phyloP scores from a whole-genome alignment of 2,329 filamentous ascomycete species.

The Phyllachora maydis region DNA sequence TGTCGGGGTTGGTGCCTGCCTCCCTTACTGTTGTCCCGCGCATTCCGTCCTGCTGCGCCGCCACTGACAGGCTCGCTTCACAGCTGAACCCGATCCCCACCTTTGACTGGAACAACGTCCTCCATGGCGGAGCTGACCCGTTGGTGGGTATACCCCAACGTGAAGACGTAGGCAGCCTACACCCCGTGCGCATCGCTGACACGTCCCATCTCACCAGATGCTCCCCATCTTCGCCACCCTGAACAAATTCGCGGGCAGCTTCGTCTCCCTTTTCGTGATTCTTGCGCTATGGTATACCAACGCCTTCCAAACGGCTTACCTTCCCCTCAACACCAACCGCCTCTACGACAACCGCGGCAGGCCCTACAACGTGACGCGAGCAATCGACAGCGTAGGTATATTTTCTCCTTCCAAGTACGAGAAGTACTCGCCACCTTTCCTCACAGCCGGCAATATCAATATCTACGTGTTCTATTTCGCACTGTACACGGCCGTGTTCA shows the following conservation, averaged over 20 bases:
- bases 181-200: too few relatives aligned
- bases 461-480: conserved; percentile 34
- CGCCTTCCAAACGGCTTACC: conserved; percentile 29
- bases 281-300: conserved; percentile 37
- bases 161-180: neutral
- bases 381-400: conserved; percentile 19
- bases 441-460: conserved; percentile 25
- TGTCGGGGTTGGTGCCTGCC: conserved; percentile 5
- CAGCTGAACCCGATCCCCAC: conserved; percentile 15
- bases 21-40: neutral
- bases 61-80: neutral
- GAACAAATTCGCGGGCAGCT: conserved; percentile 38
- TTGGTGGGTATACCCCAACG: too few relatives aligned
- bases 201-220: conserved; percentile 3
- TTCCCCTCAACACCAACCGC: conserved; percentile 29
- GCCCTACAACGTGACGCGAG: conserved; percentile 23
- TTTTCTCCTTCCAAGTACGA: conserved; percentile 24
- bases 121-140: conserved; percentile 10
- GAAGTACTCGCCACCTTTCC: conserved; percentile 27
- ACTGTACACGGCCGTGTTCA: conserved; percentile 28
- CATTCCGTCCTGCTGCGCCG: neutral
- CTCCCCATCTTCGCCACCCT: conserved; percentile 36
- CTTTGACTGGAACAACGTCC: conserved; percentile 17
- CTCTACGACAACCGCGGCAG: conserved; percentile 26
- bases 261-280: conserved; percentile 32